Evolutionary conservation across 1,284 basidiomycete genomes (phyloP).

Genomic region (Ceraceosorus guamensis): DNA sequence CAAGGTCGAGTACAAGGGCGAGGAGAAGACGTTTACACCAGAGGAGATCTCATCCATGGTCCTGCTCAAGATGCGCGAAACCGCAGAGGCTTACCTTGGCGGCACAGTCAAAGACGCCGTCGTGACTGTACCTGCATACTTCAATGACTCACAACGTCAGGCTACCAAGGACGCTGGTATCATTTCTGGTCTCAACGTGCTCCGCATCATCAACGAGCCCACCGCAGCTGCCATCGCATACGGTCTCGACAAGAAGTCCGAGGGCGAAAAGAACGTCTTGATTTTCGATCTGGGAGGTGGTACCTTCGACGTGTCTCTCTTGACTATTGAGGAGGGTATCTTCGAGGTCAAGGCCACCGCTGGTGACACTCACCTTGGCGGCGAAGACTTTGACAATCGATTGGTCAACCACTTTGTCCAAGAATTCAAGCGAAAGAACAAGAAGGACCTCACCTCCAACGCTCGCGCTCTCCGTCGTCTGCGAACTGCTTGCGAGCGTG

Average conservation of each 20-base stretch:
- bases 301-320: slow-evolving; percentile 96
- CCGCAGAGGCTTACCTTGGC: slow-evolving; percentile 92
- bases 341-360: slow-evolving; percentile 99
- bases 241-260: slow-evolving; percentile 77
- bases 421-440: slow-evolving; percentile 98
- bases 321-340: slow-evolving; percentile 96
- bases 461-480: slow-evolving; percentile 94
- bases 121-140: slow-evolving; percentile 79
- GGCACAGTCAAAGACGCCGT: slow-evolving; percentile 74
- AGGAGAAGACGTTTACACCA: slow-evolving; percentile 85
- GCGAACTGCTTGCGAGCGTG: slow-evolving; percentile 95
- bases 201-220: slow-evolving; percentile 94
- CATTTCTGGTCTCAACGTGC: slow-evolving; percentile 81
- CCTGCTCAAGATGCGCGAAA: slow-evolving; percentile 95
- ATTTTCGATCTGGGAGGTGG: slow-evolving; percentile 98
- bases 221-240: slow-evolving; percentile 92
- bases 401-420: slow-evolving; percentile 96
- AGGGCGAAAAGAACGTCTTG: slow-evolving; percentile 81
- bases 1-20: slow-evolving; percentile 79
- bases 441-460: slow-evolving; percentile 89
- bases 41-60: slow-evolving; percentile 98
- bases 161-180: slow-evolving; percentile 90
- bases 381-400: slow-evolving; percentile 95
- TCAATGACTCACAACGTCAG: slow-evolving; percentile 89
- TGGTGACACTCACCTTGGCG: slow-evolving; percentile 97